These are phyloP conservation scores for Tricholoma terreum DNA, from an alignment of 768 basidiomycete species.

Conservation along the genomic window DNA sequence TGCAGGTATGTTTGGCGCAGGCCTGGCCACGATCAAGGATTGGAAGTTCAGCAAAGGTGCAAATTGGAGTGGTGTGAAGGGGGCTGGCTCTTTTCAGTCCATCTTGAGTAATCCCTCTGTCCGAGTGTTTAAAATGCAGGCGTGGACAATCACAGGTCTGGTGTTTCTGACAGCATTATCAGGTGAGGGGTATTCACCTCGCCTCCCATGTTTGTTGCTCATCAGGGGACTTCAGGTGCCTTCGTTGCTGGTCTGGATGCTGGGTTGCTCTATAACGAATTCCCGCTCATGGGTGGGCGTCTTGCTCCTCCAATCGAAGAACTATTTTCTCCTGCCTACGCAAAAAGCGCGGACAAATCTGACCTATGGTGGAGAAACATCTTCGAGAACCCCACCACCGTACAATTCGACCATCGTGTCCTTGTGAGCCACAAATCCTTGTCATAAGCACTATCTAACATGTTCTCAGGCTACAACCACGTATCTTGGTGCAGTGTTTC, in stretches of 20 bases:
- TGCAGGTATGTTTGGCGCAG: conserved; percentile 85
- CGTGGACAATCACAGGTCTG: conserved; percentile 65
- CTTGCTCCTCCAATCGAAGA: conserved; percentile 80
- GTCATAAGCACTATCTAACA: not conserved
- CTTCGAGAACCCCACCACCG: conserved; percentile 96
- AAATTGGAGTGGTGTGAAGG: conserved; percentile 54
- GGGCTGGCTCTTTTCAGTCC: conserved; percentile 35
- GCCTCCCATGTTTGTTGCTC: not conserved
- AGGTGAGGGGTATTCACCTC: conserved; percentile 44
- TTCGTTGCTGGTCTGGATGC: conserved; percentile 98
- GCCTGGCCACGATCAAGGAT: conserved; percentile 73
- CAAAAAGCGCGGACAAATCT: conserved; percentile 60
- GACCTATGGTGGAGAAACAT: conserved; percentile 96
- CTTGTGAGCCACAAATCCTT: conserved; percentile 53
- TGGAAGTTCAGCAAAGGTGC: conserved; percentile 64
- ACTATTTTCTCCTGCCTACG: conserved; percentile 74
- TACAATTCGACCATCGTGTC: conserved; percentile 94
- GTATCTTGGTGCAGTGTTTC: conserved; percentile 61
- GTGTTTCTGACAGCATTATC: conserved; percentile 92
- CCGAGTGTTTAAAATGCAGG: conserved; percentile 53
- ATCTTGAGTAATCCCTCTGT: conserved; percentile 57
- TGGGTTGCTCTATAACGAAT: conserved; percentile 96
- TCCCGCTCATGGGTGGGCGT: conserved; percentile 92
- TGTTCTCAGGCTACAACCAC: conserved; percentile 75
- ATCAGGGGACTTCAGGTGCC: conserved; percentile 56